Evolutionary conservation across 169 alveolate genomes (phyloP).

Genomic region (Eimeria praecox): DNA sequence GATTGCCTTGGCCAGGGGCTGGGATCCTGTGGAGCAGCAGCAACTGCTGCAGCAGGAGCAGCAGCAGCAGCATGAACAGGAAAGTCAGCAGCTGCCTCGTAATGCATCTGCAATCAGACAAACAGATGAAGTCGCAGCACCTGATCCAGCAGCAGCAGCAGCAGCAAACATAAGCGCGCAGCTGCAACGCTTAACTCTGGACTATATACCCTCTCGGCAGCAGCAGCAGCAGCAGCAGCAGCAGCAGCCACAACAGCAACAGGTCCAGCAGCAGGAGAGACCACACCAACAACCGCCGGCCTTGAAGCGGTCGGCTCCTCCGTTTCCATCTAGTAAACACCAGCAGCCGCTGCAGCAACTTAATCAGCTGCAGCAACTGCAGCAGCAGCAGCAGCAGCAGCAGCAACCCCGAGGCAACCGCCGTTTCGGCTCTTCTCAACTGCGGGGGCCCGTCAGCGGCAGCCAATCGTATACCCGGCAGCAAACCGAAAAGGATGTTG

Average conservation of each 20-base stretch:
- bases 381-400: slow-evolving; percentile 7
- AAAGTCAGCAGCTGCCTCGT: slow-evolving; percentile 19
- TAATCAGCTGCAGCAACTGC: background rate
- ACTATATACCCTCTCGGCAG: background rate
- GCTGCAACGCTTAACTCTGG: background rate
- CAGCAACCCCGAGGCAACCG: slow-evolving; percentile 16
- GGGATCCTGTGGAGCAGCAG: slow-evolving; percentile 31
- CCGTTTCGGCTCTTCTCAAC: slow-evolving; percentile 2
- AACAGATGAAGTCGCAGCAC: slow-evolving; percentile 5
- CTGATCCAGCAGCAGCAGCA: slow-evolving; percentile 1
- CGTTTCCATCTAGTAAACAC: background rate
- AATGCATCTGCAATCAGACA: background rate
- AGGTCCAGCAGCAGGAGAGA: slow-evolving; percentile 9
- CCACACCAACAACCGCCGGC: background rate
- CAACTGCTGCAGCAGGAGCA: slow-evolving; percentile 35
- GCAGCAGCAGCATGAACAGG: background rate
- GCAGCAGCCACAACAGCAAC: slow-evolving; percentile 14
- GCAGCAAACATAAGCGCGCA: background rate
- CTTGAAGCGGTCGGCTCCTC: slow-evolving; percentile 16
- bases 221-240: slow-evolving; percentile 3
- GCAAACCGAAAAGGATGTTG: background rate
- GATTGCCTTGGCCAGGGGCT: slow-evolving; percentile 7
- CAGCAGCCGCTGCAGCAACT: slow-evolving; percentile 37
- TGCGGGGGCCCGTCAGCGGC: slow-evolving; percentile 34
- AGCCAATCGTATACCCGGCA: background rate